phyloP scores from a whole-genome alignment of 2,329 filamentous ascomycete genomes.

The Beauveria rudraprayagi region DNA sequence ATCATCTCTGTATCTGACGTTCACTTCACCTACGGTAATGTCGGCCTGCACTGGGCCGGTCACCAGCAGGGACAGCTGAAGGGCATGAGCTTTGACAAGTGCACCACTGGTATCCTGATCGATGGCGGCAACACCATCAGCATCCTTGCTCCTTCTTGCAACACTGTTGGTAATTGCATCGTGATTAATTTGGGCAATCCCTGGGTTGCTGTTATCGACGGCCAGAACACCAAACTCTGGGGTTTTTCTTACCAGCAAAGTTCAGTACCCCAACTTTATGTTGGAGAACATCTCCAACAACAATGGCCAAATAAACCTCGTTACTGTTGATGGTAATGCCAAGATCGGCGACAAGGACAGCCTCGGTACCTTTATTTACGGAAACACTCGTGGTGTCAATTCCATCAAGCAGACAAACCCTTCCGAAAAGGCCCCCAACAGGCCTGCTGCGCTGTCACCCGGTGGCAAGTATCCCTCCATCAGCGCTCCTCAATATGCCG shows the following conservation, averaged over 20 bases:
- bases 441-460: conserved; percentile 29
- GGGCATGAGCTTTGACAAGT: conserved; percentile 8
- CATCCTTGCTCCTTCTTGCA: conserved; percentile 4
- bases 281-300: conserved; percentile 15
- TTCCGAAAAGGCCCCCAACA: conserved; percentile 20
- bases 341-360: conserved; percentile 17
- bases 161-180: conserved; percentile 7
- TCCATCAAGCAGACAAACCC: conserved; percentile 30
- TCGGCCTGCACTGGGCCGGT: conserved; percentile 15
- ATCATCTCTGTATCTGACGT: conserved; percentile 16
- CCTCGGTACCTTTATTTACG: conserved; percentile 34
- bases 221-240: conserved; percentile 6
- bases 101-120: conserved; percentile 12
- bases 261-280: conserved; percentile 10
- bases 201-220: conserved; percentile 8
- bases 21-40: conserved; percentile 14
- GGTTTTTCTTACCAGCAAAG: conserved; percentile 1
- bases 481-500: conserved; percentile 32
- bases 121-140: conserved; percentile 9
- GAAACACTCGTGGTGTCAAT: conserved; percentile 32
- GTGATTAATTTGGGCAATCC: conserved; percentile 1
- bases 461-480: conserved; percentile 28
- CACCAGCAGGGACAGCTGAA: conserved; percentile 9
- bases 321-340: conserved; percentile 5
- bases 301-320: conserved; percentile 14